These are phyloP conservation scores for Chenopodium quinoa DNA, from an alignment of 148 eudicot species.

Conservation along the genomic window DNA sequence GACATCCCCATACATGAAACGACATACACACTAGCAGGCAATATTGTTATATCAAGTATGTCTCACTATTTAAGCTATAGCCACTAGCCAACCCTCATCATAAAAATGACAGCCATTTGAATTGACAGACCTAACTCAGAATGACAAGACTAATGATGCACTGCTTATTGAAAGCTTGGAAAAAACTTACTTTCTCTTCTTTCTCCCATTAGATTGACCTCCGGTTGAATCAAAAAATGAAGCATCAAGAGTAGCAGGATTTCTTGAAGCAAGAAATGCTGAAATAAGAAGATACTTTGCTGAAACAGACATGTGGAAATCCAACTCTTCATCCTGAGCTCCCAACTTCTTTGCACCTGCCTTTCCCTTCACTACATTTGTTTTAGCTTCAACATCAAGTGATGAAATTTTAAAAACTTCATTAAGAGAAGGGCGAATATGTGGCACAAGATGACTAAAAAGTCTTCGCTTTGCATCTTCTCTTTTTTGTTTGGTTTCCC, in stretches of 20 bases:
- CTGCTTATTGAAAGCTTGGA: not conserved
- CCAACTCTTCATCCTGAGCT: slow-evolving; percentile 54
- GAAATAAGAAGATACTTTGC: slow-evolving; percentile 94
- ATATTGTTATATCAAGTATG: too few species aligned
- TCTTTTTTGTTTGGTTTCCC: slow-evolving; percentile 52
- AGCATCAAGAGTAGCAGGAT: slow-evolving; percentile 97
- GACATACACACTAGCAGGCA: too few species aligned
- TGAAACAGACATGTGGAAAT: slow-evolving; percentile 80
- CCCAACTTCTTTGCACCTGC: slow-evolving; percentile 39
- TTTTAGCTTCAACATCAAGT: slow-evolving; percentile 32
- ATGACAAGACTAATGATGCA: not conserved
- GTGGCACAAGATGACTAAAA: slow-evolving; percentile 62
- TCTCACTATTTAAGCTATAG: not conserved
- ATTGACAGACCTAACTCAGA: not conserved
- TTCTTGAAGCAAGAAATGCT: slow-evolving; percentile 91
- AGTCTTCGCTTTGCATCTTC: slow-evolving; percentile 71
- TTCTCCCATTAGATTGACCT: slow-evolving; percentile 65
- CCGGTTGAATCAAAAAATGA: slow-evolving; percentile 92
- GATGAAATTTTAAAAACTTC: slow-evolving; percentile 51
- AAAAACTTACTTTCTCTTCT: slow-evolving; percentile 68
- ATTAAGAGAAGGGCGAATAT: slow-evolving; percentile 54
- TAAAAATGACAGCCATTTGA: not conserved
- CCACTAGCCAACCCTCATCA: slow-evolving; percentile 14
- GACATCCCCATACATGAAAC: too few species aligned
- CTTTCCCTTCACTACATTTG: slow-evolving; percentile 43